Evolutionary conservation across 2,329 filamentous ascomycete genomes (phyloP), one percentile per base, ranked within the genome.

Genomic region (Zelopaecilomyces penicillatus): DNA sequence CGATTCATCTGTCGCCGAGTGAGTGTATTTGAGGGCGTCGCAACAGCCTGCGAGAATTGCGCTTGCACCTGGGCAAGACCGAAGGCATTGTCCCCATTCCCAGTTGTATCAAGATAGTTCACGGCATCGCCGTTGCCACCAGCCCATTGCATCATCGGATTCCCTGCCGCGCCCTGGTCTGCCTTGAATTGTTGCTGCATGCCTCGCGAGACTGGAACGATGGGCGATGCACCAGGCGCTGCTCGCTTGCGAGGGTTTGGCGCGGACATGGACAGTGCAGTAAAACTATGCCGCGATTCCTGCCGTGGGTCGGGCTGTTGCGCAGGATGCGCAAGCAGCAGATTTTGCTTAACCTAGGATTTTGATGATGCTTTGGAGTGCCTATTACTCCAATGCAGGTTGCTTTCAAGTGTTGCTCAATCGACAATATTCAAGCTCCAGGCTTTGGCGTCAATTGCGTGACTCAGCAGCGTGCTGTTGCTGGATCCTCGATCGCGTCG

Each of bases 171-270:
- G 46, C 66, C 66, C 9, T 27, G 40, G 12, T 70, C 66, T 49
- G 66, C 59, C 30, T 65, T 61, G 55, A 75, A 70, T 34, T 66
- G 60, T 50, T 68, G 68, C 46, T 75, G 74, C 57, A 75, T 65
- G 52, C 69, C 69, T 34, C 73, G 69, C 49, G 71, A 69, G 41
- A 70, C 59, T 31, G 80, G 76, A 26, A 75, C 67, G 52, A 77
- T 67, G n/a, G 86, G 83, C 33, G 79, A 75, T 50, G 82, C 70
- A 60, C 83, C 85, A 45, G 86, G 83, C 39, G 86, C 85, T 54
- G 83, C 73, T 62, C 87, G 76, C 70, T 93, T 93, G 64, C 85
- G 68, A 19, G 74, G 62, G 51, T 76, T 77, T 38, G 68, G 65
- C 30, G 66, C 58, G 46, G 75, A 70, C 73, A 76, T 75, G 3